Percentiles rank a stretch among this genome's conserved stretches.
phyloP scores from a whole-genome alignment of 176 grass and related monocot genomes.

The Musa troglodytarum region DNA sequence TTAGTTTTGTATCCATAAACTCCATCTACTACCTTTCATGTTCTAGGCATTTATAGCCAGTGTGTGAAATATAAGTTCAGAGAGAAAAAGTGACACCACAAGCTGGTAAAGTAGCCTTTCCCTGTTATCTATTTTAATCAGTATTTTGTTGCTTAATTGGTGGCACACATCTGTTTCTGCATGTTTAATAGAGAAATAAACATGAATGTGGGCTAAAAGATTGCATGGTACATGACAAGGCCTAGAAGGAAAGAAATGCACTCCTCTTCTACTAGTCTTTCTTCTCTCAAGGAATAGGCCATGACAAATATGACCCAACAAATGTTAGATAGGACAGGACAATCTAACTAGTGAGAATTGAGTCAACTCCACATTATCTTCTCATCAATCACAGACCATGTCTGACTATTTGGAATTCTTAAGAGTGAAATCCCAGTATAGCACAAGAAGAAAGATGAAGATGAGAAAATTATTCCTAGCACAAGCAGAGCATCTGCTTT shows the following conservation, averaged over 20 bases:
- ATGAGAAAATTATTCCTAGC: not conserved
- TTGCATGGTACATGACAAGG: not conserved
- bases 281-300: not conserved
- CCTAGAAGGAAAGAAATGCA: not conserved
- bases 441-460: not conserved
- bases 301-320: not conserved
- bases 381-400: no score
- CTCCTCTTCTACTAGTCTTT: not conserved
- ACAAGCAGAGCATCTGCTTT: not conserved
- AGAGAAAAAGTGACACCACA: not conserved
- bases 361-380: no score
- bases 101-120: not conserved
- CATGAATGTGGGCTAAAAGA: not conserved
- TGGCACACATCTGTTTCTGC: no score
- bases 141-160: not conserved
- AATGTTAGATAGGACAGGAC: not conserved
- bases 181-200: not conserved
- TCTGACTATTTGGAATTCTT: no score
- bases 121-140: not conserved
- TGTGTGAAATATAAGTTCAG: no score
- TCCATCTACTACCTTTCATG: no score
- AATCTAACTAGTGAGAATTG: no score
- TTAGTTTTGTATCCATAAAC: no score
- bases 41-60: no score
- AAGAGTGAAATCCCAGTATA: no score